A percentile compares a stretch with the other conserved stretches of the same genome.
phyloP scores from a whole-genome alignment of 2,329 filamentous ascomycete species.

The Aspergillus calidoustus region DNA sequence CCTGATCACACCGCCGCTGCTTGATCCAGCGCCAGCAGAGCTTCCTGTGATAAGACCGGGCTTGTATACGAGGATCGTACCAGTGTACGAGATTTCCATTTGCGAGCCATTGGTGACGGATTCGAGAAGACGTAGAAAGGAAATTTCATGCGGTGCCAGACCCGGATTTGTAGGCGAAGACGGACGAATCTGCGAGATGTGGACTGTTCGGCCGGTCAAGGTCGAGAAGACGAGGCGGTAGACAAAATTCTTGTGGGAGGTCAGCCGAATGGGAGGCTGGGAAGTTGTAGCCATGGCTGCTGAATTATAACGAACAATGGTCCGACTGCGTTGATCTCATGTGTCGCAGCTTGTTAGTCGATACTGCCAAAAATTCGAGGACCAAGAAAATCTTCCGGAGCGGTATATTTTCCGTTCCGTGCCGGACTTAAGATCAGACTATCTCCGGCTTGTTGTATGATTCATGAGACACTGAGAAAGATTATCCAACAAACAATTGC shows the following conservation, averaged over 20 bases:
- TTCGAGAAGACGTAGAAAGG: constrained; percentile 92
- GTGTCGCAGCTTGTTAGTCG: constrained; percentile 1
- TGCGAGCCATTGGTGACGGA: constrained; percentile 92
- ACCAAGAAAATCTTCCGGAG: constrained; percentile 40
- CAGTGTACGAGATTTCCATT: constrained; percentile 95
- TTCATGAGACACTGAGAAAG: constrained; percentile 14
- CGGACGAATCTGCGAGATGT: constrained; percentile 92
- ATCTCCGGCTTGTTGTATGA: constrained; percentile 29
- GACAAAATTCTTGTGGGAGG: constrained; percentile 79
- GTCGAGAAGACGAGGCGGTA: constrained; percentile 88
- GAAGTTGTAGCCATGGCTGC: constrained; percentile 43
- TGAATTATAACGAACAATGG: constrained; percentile 10
- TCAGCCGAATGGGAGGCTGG: constrained; percentile 70
- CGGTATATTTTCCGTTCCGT: constrained; percentile 34
- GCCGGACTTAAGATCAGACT: constrained; percentile 32
- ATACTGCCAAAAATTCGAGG: constrained; percentile 24
- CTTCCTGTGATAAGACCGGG: constrained; percentile 91
- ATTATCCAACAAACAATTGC: constrained; percentile 3
- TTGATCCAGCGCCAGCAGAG: constrained; percentile 73
- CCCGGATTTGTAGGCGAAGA: constrained; percentile 85
- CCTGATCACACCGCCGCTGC: constrained; percentile 71
- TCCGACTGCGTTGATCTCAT: constrained; percentile 12
- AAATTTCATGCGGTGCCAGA: constrained; percentile 89
- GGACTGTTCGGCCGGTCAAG: constrained; percentile 83
- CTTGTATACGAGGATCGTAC: constrained; percentile 88